A percentile compares a stretch with the other conserved stretches of the same genome.
phyloP scores from a whole-genome alignment of 225 moss, liverwort and hornwort species.

The Rhytidiadelphus loreus region DNA sequence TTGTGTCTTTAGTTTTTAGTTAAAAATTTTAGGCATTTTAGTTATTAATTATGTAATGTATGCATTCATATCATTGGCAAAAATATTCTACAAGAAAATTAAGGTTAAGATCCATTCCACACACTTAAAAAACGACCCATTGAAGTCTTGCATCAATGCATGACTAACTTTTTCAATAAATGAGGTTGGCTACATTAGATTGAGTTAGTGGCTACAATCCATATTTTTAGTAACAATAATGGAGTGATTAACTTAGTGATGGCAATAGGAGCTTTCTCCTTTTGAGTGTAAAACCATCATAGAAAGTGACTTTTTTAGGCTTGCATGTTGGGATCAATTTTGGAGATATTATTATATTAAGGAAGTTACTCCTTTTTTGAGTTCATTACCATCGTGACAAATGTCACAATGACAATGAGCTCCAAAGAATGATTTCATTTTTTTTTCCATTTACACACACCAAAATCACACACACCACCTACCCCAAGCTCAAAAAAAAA shows the following conservation, averaged over 20 bases:
- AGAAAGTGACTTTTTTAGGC: no score
- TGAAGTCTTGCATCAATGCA: neutral
- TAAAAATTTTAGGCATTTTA: no score
- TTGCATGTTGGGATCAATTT: neutral
- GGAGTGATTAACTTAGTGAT: neutral
- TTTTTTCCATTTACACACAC: no score
- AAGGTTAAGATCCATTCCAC: neutral
- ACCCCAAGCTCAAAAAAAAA: no score
- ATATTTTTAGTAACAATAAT: neutral
- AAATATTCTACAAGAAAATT: neutral
- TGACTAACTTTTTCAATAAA: no score
- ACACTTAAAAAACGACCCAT: neutral
- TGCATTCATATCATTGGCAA: neutral
- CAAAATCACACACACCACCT: no score
- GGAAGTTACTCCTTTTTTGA: no score
- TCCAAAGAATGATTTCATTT: no score
- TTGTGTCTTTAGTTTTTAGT: neutral
- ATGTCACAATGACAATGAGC: no score
- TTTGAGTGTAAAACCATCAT: neutral
- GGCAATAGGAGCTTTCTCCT: neutral
- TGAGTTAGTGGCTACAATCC: neutral
- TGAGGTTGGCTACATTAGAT: neutral
- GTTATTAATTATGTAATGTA: neutral
- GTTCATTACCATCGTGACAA: no score
- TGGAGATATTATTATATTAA: no score